Evolutionary conservation across 2,329 filamentous ascomycete species (phyloP).

Genomic region (Calonectria hawksworthii): DNA sequence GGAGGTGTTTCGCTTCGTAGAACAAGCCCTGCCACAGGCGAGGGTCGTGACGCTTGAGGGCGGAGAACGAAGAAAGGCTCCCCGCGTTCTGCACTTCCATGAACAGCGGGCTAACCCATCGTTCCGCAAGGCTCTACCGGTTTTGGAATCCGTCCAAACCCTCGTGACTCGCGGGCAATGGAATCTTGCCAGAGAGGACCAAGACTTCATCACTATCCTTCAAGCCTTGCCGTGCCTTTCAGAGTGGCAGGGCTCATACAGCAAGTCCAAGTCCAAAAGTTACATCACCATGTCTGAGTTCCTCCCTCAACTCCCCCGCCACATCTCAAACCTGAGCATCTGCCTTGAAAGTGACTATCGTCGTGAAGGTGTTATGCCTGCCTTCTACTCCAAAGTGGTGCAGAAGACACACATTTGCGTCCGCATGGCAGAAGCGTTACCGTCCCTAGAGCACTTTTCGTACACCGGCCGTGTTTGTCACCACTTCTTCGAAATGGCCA

Average conservation of each 20-base stretch:
- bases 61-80: conserved; percentile 82
- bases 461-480: conserved; percentile 82
- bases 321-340: conserved; percentile 74
- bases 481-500: conserved; percentile 74
- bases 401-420: conserved; percentile 75
- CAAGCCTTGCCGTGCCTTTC: conserved; percentile 75
- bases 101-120: conserved; percentile 37
- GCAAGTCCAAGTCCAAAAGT: conserved; percentile 80
- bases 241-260: conserved; percentile 75
- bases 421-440: conserved; percentile 71
- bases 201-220: conserved; percentile 74
- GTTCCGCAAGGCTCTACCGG: conserved; percentile 55
- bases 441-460: conserved; percentile 75
- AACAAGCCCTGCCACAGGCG: conserved; percentile 69
- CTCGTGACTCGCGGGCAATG: conserved; percentile 82
- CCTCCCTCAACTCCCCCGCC: conserved; percentile 68
- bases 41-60: conserved; percentile 80
- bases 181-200: conserved; percentile 77
- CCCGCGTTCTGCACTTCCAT: conserved; percentile 66
- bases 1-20: conserved; percentile 76
- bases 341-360: conserved; percentile 80
- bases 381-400: conserved; percentile 72
- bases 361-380: conserved; percentile 72
- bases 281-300: conserved; percentile 78
- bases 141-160: conserved; percentile 71